Evolutionary conservation across 441 rosid species (phyloP).

Genomic region (Oxalis stricta): DNA sequence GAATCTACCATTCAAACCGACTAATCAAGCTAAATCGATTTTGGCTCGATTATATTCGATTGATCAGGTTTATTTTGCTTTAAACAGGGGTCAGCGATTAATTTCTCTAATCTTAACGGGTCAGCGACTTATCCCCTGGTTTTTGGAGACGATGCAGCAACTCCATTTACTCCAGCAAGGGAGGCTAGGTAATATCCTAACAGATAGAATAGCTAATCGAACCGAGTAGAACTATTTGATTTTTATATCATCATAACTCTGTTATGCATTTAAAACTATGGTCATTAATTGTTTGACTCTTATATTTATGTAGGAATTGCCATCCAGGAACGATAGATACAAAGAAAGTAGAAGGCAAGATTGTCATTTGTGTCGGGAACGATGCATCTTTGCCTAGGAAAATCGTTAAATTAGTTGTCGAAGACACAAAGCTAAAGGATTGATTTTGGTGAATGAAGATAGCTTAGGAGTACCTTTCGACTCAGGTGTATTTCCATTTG

Average conservation of each 20-base stretch:
- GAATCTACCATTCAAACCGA: too few relatives aligned
- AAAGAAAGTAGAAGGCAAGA: slow-evolving; percentile 42
- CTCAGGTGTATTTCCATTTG: slow-evolving; percentile 43
- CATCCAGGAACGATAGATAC: slow-evolving; percentile 53
- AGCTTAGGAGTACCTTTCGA: slow-evolving; percentile 34
- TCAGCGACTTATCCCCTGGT: slow-evolving; percentile 41
- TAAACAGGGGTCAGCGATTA: slow-evolving; percentile 54
- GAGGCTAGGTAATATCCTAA: slow-evolving; percentile 42
- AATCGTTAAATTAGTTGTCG: slow-evolving; percentile 41
- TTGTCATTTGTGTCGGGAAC: slow-evolving; percentile 39
- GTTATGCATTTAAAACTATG: too few relatives aligned
- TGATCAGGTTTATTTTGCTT: too few relatives aligned
- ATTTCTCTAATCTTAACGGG: slow-evolving; percentile 36
- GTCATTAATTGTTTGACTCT: neutral
- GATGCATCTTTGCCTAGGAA: slow-evolving; percentile 18
- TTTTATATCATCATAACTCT: too few relatives aligned
- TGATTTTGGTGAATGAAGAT: slow-evolving; percentile 37
- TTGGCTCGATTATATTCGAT: too few relatives aligned
- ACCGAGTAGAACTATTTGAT: too few relatives aligned
- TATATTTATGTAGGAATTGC: slow-evolving; percentile 33
- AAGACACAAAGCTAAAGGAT: slow-evolving; percentile 58
- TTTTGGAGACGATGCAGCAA: slow-evolving; percentile 41
- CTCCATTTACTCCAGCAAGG: slow-evolving; percentile 29
- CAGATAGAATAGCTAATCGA: too few relatives aligned
- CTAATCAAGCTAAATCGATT: too few relatives aligned